phyloP scores from a whole-genome alignment of 1,284 basidiomycete genomes.

The Apiotrichum brassicae region DNA sequence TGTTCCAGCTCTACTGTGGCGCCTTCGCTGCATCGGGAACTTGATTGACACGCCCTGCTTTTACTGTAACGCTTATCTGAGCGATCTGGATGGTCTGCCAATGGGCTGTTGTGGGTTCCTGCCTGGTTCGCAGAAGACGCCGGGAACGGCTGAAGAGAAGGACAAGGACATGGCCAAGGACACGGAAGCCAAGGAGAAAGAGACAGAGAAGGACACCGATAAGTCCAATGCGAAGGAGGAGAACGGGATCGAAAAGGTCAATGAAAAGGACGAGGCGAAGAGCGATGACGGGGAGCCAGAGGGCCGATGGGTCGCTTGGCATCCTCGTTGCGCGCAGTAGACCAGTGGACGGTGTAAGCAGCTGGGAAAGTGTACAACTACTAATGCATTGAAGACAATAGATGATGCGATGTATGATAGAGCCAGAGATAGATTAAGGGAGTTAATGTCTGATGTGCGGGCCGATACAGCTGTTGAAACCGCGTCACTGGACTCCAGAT shows the following conservation, averaged over 20 bases:
- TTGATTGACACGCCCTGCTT: slow-evolving; percentile 7
- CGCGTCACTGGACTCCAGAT: no score
- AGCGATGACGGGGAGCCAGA: neutral
- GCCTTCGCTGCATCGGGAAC: slow-evolving; percentile 2
- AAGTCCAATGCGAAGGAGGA: no score
- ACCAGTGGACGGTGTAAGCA: no score
- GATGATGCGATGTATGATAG: no score
- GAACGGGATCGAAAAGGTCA: slow-evolving; percentile 38
- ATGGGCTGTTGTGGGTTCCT: neutral
- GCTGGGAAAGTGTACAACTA: slow-evolving; percentile 17
- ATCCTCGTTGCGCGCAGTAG: neutral
- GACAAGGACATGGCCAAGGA: neutral
- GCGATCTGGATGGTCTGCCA: slow-evolving; percentile 12
- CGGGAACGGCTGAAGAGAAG: neutral
- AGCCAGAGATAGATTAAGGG: no score
- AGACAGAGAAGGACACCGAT: neutral
- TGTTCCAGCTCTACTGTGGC: slow-evolving; percentile 10
- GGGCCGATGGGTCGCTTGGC: neutral
- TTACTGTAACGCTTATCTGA: slow-evolving; percentile 8
- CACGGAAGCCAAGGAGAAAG: neutral
- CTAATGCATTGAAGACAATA: no score
- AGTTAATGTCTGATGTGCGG: no score
- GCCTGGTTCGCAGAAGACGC: neutral
- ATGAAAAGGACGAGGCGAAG: slow-evolving; percentile 58
- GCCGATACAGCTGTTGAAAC: no score